These are phyloP conservation scores for Raffaelea deltoideospora DNA, from an alignment of 2,329 filamentous ascomycete genomes.

Conservation along the genomic window DNA sequence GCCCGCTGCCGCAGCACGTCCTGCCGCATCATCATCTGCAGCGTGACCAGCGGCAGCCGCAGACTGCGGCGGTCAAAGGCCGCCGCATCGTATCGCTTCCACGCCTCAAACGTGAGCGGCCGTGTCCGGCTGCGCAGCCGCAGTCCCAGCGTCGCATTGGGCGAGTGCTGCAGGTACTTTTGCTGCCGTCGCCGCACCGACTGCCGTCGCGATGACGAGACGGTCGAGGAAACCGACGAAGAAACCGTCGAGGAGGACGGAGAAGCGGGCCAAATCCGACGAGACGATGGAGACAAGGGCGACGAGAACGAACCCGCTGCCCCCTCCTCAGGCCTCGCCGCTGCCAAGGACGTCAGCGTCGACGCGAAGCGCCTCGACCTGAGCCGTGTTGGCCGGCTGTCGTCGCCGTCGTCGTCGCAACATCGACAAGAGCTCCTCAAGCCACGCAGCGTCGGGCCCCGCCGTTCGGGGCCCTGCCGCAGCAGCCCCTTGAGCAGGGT, in stretches of 20 bases:
- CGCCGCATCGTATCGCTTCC: slow-evolving; percentile 7
- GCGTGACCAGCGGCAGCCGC: slow-evolving; percentile 12
- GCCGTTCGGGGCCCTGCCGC: slow-evolving; percentile 1
- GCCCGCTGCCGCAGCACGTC: slow-evolving; percentile 9
- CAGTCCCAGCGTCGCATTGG: slow-evolving; percentile 8
- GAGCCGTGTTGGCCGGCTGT: too few species aligned
- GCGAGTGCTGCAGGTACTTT: slow-evolving; percentile 9
- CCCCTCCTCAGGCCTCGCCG: too few species aligned
- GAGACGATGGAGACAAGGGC: not conserved
- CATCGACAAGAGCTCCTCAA: too few species aligned
- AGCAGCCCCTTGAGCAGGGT: slow-evolving; percentile 8
- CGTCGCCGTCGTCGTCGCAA: too few species aligned
- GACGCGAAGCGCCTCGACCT: too few species aligned
- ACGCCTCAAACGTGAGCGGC: slow-evolving; percentile 6
- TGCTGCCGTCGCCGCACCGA: not conserved
- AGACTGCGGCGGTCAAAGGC: slow-evolving; percentile 11
- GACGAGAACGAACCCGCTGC: not conserved
- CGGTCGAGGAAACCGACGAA: not conserved
- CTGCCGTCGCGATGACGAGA: too few species aligned
- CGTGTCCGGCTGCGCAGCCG: slow-evolving; percentile 5
- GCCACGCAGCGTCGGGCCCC: not conserved
- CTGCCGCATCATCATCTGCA: slow-evolving; percentile 12
- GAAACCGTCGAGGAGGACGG: not conserved
- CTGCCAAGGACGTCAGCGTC: too few species aligned
- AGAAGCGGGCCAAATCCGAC: too few species aligned